Base-by-base conservation (phyloP, 2,329 filamentous ascomycete species). In the Pseudogymnoascus sp. region DNA sequence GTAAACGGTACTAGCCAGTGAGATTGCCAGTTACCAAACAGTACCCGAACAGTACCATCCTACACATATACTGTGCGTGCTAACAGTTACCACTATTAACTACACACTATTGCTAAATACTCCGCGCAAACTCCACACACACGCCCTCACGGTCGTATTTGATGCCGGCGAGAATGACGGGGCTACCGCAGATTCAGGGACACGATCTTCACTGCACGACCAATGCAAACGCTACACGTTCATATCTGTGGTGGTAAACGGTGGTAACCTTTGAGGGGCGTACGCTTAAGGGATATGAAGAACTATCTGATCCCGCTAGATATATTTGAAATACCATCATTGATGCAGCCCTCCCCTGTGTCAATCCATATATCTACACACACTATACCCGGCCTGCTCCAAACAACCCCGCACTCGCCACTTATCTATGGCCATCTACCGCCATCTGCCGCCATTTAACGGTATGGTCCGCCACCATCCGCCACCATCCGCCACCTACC, bases 181-280 rank as follows among this genome's bases (percentile, higher is more conserved):
- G 10, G 16, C 51, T 12, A 18, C 11, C 51, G 47, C 2, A 4
- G 29, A 57, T 57, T 57, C 29, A 36, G 29, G 29, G 51, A 12
- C 51, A 57, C 29, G 51, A 57, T 34, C 51, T 34, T 36, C 51
- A 57, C 29, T 36, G 21, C 51, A 18, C 29, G 51, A 34, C 51
- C 29, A 57, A 57, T 57, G 51, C n/a, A 57, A 57, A 57, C 3
- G 29, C 51, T 57, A 57, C 51, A 57, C 29, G 51, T 57, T 57
- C 29, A 34, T 18, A 11, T 14, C 10, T 12, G 16, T 18, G 26
- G 26, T 34, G 51, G 10, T 57, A 57, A 57, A 34, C 11, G 29
- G 1, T 57, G 51, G 51, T 34, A 34, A 36, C 26, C 8, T 12
- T 8, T 6, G n/a, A 34, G 31, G 2, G 7, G 29, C 26, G 12